These are phyloP conservation scores for Fusarium udum DNA, from an alignment of 2,329 filamentous ascomycete species.

Conservation along the genomic window DNA sequence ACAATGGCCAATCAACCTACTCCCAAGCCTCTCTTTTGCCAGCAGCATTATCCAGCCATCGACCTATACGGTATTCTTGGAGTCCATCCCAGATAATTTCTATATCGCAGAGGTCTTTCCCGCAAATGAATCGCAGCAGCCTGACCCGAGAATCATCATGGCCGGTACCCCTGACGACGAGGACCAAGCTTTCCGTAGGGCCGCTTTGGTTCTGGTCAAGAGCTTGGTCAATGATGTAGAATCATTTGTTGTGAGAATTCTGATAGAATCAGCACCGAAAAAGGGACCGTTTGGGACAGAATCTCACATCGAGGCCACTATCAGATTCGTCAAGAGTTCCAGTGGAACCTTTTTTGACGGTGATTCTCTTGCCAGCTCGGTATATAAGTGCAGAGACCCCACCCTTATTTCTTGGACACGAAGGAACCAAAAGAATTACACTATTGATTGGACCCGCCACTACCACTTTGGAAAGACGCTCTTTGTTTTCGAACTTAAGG, in stretches of 20 bases:
- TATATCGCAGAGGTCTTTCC: not conserved
- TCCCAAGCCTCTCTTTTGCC: not conserved
- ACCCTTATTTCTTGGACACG: not conserved
- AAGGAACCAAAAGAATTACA: fast-evolving
- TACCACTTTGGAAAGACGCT: not conserved
- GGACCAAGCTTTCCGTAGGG: fast-evolving
- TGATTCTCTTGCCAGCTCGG: not conserved
- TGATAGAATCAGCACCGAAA: fast-evolving
- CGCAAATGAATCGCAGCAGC: fast-evolving
- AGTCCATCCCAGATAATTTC: not conserved
- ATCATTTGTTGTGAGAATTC: not conserved
- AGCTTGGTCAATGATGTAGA: fast-evolving
- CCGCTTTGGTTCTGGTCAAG: not conserved
- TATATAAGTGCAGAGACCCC: fast-evolving
- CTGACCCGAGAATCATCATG: not conserved
- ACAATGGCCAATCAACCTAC: not conserved
- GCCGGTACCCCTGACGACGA: not conserved
- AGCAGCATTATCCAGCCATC: not conserved
- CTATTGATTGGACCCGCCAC: not conserved
- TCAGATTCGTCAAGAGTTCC: fast-evolving
- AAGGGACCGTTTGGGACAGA: not conserved
- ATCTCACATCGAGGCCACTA: fast-evolving
- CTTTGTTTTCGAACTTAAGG: fast-evolving
- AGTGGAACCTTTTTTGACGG: fast-evolving
- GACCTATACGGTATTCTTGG: not conserved